Base-by-base conservation (phyloP, 1,284 basidiomycete species). In the Leucoagaricus sp. region DNA sequence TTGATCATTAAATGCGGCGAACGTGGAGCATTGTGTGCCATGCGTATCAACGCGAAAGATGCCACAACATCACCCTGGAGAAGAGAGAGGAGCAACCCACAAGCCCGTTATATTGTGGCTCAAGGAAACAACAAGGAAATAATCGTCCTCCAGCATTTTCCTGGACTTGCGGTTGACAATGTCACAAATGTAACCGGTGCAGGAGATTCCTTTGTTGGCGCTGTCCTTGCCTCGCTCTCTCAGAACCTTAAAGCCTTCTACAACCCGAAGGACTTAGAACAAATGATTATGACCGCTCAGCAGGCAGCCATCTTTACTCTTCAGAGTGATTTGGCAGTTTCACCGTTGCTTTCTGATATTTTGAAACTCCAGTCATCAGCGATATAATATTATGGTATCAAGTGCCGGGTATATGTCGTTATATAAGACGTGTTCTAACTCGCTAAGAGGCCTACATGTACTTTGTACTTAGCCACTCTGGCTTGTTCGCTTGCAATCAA, bases 141-240 rank as follows among this genome's bases (percentile, higher is more conserved):
- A 19, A 68, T 91, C 13, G 79, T 92, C 4, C 52, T 94, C 29
- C 83, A 85, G 38, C 88, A 94, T 67, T 93, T 87, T 64, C 82
- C 89, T 2, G 78, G 91, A 10, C 67, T 83, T 4, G 61, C 62
- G 0, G 68, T 87, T 7, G 64, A 74, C 2, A 66, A 69, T 10
- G 67, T 87, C 8, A 72, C 87, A 7, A 94, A 88, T 63, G 91
- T 93, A 9, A 97, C 94, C 0, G 95, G 95, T 2, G 94, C 93
- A 1, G 95, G 95, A 0, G 94, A 98, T 71, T 87, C 92, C 2
- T 82, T 96, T 19, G 93, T 92, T 3, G 94, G 93, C 7, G 82
- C 87, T 0, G 66, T 95, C 19, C 70, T 91, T 17, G 85, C 89
- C 1, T 70, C 73, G 21, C 67, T 92, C 12, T 71, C 79, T 4